Conservation (phyloP, 352 stramenopile species). For the Pseudoperonospora humuli region DNA sequence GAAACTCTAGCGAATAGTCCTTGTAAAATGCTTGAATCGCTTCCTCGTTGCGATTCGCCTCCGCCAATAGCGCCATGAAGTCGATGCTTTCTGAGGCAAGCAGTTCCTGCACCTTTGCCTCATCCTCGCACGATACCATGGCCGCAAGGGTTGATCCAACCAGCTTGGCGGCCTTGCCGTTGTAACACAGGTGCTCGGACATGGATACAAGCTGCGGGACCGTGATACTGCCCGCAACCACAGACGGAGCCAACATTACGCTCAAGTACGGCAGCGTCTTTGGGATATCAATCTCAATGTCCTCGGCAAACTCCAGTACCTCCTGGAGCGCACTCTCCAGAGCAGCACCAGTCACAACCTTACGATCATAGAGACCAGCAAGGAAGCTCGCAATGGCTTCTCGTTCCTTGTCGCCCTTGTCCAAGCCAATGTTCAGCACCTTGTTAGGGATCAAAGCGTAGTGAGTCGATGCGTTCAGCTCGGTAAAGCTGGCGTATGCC, state of each 20-base stretch:
- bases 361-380: slow-evolving; percentile 36
- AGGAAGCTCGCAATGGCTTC: slow-evolving; percentile 46
- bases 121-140: slow-evolving; percentile 27
- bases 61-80: slow-evolving; percentile 34
- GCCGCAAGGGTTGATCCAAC: slow-evolving; percentile 39
- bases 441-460: slow-evolving; percentile 44
- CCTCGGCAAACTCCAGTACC: slow-evolving; percentile 65
- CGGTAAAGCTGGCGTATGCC: slow-evolving; percentile 37
- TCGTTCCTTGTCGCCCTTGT: slow-evolving; percentile 64
- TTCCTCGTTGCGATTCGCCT: slow-evolving; percentile 31
- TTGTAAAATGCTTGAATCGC: slow-evolving; percentile 33
- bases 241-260: slow-evolving; percentile 59
- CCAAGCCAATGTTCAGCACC: slow-evolving; percentile 55
- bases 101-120: slow-evolving; percentile 35
- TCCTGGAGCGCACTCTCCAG: slow-evolving; percentile 40
- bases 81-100: slow-evolving; percentile 27
- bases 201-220: slow-evolving; percentile 37
- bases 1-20: slow-evolving; percentile 34
- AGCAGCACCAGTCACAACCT: slow-evolving; percentile 36
- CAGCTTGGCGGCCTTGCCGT: slow-evolving; percentile 60
- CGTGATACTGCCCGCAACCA: slow-evolving; percentile 35
- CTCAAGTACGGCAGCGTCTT: slow-evolving; percentile 59
- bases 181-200: slow-evolving; percentile 38
- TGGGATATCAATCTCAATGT: slow-evolving; percentile 80
- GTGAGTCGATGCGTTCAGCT: slow-evolving; percentile 45